Base-by-base conservation (phyloP, 352 stramenopile species). In the Thalassiosira mediterranea region DNA sequence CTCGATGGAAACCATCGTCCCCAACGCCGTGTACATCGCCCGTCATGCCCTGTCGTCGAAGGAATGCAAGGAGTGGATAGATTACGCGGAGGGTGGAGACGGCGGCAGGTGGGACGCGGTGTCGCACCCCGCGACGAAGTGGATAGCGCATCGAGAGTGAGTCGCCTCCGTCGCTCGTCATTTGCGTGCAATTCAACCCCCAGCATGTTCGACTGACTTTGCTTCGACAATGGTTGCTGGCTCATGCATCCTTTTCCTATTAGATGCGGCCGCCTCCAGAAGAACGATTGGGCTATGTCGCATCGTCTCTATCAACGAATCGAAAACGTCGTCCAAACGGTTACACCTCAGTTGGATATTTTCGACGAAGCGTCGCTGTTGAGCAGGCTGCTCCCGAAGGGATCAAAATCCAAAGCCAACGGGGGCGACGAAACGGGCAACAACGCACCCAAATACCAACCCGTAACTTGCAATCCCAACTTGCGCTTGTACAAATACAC, bases 401-500 rank as follows among this genome's bases (percentile, higher is more conserved):
- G 26, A 19, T 21, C 31, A 63, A 61, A 60, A 64, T 56, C 13
- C 15, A 58, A 34, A 17, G 28, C 42, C 37, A 53, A 34, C 15
- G 60, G 8, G 38, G 25, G 48, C 25, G 52, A 64, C 47, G 40
- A 46, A 63, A 37, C 19, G 31, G 23, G 15, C n/a, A 57, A 60
- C 51, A 76, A 57, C 62, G 3, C 63, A 38, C 32, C 8, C 13
- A 70, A 56, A 38, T 87, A 90, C 51, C 53, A 61, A 37, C 76
- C 82, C 13, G 47, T 88, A 32, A 63, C 61, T 23, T 91, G 75
- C 61, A 91, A 91, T 76, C 72, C 76, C 23, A 91, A 91, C 60
- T 37, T 91, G 31, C 65, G 85, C 47, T 21, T 91, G 4, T 91
- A 91, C 54, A 87, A 84, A 53, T 91, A 91, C 38, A 69, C 64